Percentiles rank a stretch among this genome's conserved stretches.
Conservation (phyloP, 768 basidiomycete species). For the Trametopsis cervina region DNA sequence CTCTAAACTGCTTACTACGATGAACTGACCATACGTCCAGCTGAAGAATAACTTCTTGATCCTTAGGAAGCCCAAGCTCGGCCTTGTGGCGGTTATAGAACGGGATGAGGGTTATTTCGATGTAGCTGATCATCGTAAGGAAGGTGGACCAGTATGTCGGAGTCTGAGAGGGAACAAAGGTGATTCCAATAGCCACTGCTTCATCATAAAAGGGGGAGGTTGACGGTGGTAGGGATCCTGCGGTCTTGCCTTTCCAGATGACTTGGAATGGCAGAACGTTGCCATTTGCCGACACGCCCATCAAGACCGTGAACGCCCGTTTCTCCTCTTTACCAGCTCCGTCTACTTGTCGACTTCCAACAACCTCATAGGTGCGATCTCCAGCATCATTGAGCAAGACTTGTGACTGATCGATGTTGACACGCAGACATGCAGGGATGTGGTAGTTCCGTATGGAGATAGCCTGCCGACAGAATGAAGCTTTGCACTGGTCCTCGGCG, state of each 20-base stretch:
- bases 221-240: constrained; percentile 19
- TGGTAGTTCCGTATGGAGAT: constrained; percentile 21
- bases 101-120: constrained; percentile 25
- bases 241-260: constrained; percentile 27
- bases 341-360: constrained; percentile 29
- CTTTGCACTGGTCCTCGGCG: constrained; percentile 15
- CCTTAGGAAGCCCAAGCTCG: constrained; percentile 11
- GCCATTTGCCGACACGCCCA: constrained; percentile 26
- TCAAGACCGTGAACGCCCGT: constrained; percentile 32
- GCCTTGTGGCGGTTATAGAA: constrained; percentile 20
- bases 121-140: constrained; percentile 20
- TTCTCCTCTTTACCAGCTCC: constrained; percentile 33
- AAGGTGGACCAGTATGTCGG: constrained; percentile 24
- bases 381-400: constrained; percentile 19
- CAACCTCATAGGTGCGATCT: constrained; percentile 24
- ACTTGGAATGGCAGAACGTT: constrained; percentile 31
- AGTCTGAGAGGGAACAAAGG: constrained; percentile 18
- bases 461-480: constrained; percentile 19
- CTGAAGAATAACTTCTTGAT: constrained; percentile 23
- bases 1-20: constrained; percentile 26
- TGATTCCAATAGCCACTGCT: constrained; percentile 12
- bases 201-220: constrained; percentile 10
- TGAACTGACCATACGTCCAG: constrained; percentile 35
- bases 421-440: constrained; percentile 21
- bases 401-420: constrained; percentile 34